phyloP scores from a whole-genome alignment of 148 eudicot genomes.

The Rhododendron molle region DNA sequence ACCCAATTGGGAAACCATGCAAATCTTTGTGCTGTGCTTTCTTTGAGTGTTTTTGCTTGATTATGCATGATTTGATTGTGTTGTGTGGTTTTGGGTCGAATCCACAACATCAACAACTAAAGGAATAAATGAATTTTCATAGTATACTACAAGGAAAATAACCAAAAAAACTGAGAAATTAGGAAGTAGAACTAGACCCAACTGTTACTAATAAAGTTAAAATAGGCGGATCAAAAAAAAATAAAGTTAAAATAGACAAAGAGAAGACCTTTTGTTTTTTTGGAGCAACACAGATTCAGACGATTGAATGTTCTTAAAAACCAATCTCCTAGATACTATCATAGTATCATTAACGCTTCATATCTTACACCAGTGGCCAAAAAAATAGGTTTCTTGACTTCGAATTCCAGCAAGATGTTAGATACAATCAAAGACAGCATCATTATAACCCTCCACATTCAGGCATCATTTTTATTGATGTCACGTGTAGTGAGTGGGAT shows the following conservation, averaged over 20 bases:
- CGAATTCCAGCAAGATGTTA: neutral
- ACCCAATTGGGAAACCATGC: neutral
- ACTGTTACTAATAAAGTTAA: neutral
- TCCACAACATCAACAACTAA: neutral
- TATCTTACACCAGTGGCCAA: neutral
- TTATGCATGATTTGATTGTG: neutral
- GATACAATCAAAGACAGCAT: conserved; percentile 7
- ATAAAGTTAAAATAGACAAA: too few relatives aligned
- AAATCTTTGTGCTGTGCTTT: neutral
- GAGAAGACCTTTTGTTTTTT: too few relatives aligned
- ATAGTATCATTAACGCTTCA: neutral
- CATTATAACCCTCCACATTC: neutral
- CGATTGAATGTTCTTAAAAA: neutral
- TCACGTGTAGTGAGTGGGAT: neutral
- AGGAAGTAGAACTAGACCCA: neutral
- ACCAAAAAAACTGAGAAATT: neutral
- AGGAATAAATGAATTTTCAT: neutral
- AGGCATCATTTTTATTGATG: neutral
- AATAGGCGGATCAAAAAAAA: too few relatives aligned
- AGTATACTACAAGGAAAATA: neutral
- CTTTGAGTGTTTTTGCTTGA: neutral
- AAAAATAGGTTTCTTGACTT: neutral
- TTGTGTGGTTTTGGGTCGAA: neutral
- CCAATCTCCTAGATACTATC: neutral
- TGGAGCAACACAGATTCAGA: neutral